phyloP scores from a whole-genome alignment of 2,329 filamentous ascomycete species.

The Albophoma yamanashiensis region DNA sequence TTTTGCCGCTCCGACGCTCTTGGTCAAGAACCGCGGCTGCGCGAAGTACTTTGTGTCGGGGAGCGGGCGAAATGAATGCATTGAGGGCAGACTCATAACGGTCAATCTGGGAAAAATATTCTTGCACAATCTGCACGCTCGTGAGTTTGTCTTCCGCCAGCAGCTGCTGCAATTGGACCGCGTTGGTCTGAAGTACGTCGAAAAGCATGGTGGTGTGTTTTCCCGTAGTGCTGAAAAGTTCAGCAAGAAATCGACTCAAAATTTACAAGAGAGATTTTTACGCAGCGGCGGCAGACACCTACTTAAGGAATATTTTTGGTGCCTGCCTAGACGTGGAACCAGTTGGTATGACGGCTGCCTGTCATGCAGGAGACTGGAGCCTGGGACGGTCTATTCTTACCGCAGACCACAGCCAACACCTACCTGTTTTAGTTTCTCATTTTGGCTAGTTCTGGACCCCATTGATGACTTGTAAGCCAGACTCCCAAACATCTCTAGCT shows the following conservation, averaged over 20 bases:
- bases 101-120: slow-evolving; percentile 6
- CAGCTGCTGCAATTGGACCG: neutral
- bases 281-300: neutral
- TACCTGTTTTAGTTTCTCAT: too few relatives aligned
- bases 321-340: too few relatives aligned
- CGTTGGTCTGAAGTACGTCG: neutral
- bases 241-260: neutral
- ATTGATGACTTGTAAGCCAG: too few relatives aligned
- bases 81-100: slow-evolving; percentile 5
- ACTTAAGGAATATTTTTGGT: neutral
- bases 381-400: neutral
- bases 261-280: neutral
- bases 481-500: too few relatives aligned
- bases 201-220: neutral
- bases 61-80: slow-evolving; percentile 4
- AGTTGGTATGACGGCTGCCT: neutral
- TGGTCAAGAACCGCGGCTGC: slow-evolving; percentile 8
- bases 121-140: slow-evolving; percentile 1
- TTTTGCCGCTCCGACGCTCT: slow-evolving; percentile 8
- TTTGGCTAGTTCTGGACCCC: too few relatives aligned
- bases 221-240: neutral
- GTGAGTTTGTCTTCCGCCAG: neutral
- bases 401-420: neutral
- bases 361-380: neutral
- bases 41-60: slow-evolving; percentile 1